Base-by-base conservation (phyloP, 495 filamentous ascomycete species). In the Hypoxylon crocopeplum region DNA sequence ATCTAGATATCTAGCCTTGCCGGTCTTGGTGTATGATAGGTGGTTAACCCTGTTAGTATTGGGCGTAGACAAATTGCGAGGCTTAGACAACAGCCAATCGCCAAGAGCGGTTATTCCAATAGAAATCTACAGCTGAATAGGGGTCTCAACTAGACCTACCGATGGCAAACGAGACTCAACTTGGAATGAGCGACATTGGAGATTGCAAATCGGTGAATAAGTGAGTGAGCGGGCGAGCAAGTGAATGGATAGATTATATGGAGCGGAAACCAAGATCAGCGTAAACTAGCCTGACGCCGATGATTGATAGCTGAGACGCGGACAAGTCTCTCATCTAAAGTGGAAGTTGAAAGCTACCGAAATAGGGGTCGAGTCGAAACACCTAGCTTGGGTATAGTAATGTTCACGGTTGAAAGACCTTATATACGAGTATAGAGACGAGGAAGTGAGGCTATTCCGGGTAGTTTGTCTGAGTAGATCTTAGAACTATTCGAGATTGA, bases 1-100 rank as follows among this genome's bases (percentile, higher is more conserved):
- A 64, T 48, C 20, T 58, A 45, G 60, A 54, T 59, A 64, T 32
- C 24, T 55, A 64, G 61, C 54, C 53, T 49, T 58, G 48, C 54
- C 38, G 32, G 29, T 34, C 40, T 64, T 64, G 49, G 49, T 49
- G 49, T 59, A 46, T 53, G 49, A 36, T 49, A 29, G 38, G 17
- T 39, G 27, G 46, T 34, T 54, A 38, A 41, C 36, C 15, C 44
- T 44, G 38, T 45, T 51, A 36, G 34, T 40, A 21, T 48, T 44
- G 19, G 48, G 33, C 29, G 22, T 48, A 24, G 29, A 24, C 21
- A 7, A 5, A 32, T 42, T 57, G 52, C 37, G 53, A 57, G 53
- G 41, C 53, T 48, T 37, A 15, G 30, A 13, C 10, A 7, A 34
- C 8, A 45, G n/a, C 59, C 59, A 63, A 57, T 63, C 53, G 56